phyloP scores from a whole-genome alignment of 2,329 filamentous ascomycete genomes.

The Penicillium sp. region DNA sequence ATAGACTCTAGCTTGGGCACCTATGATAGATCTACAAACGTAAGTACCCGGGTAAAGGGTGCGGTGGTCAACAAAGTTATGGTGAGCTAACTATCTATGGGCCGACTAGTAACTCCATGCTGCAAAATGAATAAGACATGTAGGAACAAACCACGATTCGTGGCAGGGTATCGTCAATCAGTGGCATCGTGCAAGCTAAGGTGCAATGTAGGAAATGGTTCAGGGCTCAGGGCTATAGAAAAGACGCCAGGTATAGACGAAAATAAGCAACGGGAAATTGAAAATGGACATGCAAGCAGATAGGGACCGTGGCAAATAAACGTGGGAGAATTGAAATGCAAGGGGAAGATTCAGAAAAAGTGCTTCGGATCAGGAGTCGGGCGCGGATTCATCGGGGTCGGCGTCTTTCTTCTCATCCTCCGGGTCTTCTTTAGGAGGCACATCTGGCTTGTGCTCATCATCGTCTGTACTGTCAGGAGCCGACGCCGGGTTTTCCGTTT shows the following conservation, averaged over 20 bases:
- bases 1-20: neutral
- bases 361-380: conserved; percentile 2
- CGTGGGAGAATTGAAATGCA: neutral
- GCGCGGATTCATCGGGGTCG: neutral
- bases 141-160: conserved; percentile 16
- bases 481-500: neutral
- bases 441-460: neutral
- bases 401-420: conserved; percentile 5
- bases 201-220: conserved; percentile 1
- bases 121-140: neutral
- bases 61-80: neutral
- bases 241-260: conserved; percentile 17
- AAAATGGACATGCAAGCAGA: neutral
- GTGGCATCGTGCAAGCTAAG: conserved; percentile 17
- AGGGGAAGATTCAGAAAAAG: neutral
- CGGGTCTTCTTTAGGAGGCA: neutral
- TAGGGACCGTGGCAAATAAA: neutral
- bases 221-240: conserved; percentile 8
- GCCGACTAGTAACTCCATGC: conserved; percentile 11
- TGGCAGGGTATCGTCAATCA: conserved; percentile 26
- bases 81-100: neutral
- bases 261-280: conserved; percentile 1
- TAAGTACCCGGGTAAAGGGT: no score
- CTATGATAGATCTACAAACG: neutral
- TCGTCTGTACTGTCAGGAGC: neutral